phyloP scores from a whole-genome alignment of 164 flowering plant genomes.

The grape (Vitis vinifera) region ASM3070453v1 NC_081806.1:701001-701500 shows the following conservation, averaged over 20 bases:
- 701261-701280: slow-evolving; percentile 63
- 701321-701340: slow-evolving; percentile 66
- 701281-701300: slow-evolving; percentile 60
- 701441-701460: slow-evolving; percentile 51
- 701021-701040: slow-evolving; percentile 24
- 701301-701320: slow-evolving; percentile 56
- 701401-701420: slow-evolving; percentile 54
- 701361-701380: slow-evolving; percentile 40
- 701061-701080: slow-evolving; percentile 38
- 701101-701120: slow-evolving; percentile 29
- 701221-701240: slow-evolving; percentile 47
- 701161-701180: slow-evolving; percentile 59
- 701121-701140: slow-evolving; percentile 46
- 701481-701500: slow-evolving; percentile 53
- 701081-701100: slow-evolving; percentile 35
- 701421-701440: slow-evolving; percentile 64
- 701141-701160: slow-evolving; percentile 50
- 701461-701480: slow-evolving; percentile 51
- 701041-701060: slow-evolving; percentile 18
- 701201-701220: slow-evolving; percentile 62
- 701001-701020: slow-evolving; percentile 39
- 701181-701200: slow-evolving; percentile 67
- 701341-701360: slow-evolving; percentile 50
- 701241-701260: slow-evolving; percentile 60
- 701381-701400: slow-evolving; percentile 47